Evolutionary conservation across 768 basidiomycete species (phyloP), one percentile per base, ranked within the genome.

Genomic region (Phylloporus arenicola): DNA sequence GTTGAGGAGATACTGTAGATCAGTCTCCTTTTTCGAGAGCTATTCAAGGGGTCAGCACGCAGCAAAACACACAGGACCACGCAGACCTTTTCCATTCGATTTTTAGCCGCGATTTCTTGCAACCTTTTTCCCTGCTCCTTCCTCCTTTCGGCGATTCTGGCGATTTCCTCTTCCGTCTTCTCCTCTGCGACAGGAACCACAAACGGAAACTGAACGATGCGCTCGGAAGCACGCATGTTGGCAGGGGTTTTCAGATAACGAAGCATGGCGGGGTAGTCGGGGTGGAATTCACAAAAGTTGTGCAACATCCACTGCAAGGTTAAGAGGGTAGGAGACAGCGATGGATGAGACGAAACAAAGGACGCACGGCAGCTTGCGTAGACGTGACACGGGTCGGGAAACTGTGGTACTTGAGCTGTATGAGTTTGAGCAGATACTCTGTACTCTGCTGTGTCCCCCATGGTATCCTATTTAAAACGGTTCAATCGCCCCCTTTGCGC

Each of bases 381-480:
- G 79, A 63, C 0, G 88, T 88, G 11, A 97, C 81, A 38, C 91
- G 83, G 1, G 86, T 88, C 6, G 92, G 89, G 65, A 98, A 98
- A 41, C 77, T 86, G 24, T 95, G 88, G 64, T 98, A 96, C 68
- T 98, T 99, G 31, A 98, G 79, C 63, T 97, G 94, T 37, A 94
- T 83, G 19, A 95, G 82, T 63, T 93, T 96, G 53, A 94, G 81
- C 45, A 97, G 77, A 61, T 96, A 88, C 48, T 99, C 96, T 0
- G 90, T 82, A 1, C 92, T 82, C 60, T 97, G 94, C 2, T 83
- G 80, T 22, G 87, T 82, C 24, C 96, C 96, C 91, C 92, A 98
- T 4, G 92, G 88, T 68, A 99, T 89, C 55, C 94, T 96, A 39
- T 7, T 48, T 33, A 22, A 9, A 22, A 43, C 50, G 29, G 11